A percentile compares a stretch with the other conserved stretches of the same genome.
phyloP scores from a whole-genome alignment of 192 early-diverging fungal species.

The Backusella sp. region DNA sequence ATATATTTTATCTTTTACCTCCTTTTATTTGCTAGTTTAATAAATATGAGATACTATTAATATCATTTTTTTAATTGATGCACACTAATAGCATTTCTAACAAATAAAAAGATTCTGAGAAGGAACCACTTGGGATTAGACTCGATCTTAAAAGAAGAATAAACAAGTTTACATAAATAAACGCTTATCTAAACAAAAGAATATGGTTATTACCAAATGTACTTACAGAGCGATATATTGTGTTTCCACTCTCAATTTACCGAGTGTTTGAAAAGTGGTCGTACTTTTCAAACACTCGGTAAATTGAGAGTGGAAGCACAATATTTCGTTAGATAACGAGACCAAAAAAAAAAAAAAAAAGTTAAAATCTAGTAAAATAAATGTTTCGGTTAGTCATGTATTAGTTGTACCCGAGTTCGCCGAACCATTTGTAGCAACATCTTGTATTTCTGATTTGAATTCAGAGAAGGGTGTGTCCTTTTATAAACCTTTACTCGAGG shows the following conservation, averaged over 20 bases:
- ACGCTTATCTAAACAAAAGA: background rate
- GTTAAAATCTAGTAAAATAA: constrained; percentile 11
- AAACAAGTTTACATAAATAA: background rate
- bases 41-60: background rate
- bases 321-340: background rate
- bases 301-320: no score
- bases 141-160: background rate
- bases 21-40: background rate
- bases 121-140: background rate
- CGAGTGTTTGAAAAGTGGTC: no score
- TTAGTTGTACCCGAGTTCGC: constrained; percentile 7
- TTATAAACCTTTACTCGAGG: background rate
- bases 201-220: constrained; percentile 2
- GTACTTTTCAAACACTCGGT: no score
- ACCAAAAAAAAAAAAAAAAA: background rate
- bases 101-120: background rate
- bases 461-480: background rate
- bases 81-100: background rate
- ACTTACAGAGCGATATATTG: constrained; percentile 21
- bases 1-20: background rate
- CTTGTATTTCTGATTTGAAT: constrained; percentile 20
- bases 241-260: no score
- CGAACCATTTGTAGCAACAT: background rate
- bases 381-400: constrained; percentile 16
- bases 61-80: background rate